These are phyloP conservation scores for Sporothrix inflata DNA, from an alignment of 2,329 filamentous ascomycete species.

Conservation along the genomic window DNA sequence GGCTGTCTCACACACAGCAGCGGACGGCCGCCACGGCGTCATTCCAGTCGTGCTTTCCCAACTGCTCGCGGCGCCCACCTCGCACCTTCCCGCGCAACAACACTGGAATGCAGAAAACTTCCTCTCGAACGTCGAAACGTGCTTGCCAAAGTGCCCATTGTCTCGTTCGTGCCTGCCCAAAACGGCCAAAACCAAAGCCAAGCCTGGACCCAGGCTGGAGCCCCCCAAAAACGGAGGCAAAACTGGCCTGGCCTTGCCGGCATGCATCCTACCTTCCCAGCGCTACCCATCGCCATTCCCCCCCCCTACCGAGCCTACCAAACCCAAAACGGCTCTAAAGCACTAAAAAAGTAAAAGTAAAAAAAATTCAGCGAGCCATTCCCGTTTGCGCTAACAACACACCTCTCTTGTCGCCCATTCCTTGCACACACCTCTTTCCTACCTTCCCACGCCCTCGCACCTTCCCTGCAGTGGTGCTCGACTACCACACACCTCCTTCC, in stretches of 20 bases:
- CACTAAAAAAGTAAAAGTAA: conserved; percentile 5
- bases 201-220: conserved; percentile 1
- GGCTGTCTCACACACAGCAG: conserved; percentile 3
- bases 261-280: conserved; percentile 5
- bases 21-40: not conserved
- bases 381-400: conserved; percentile 32
- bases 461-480: conserved; percentile 10
- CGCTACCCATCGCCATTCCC: not conserved
- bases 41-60: conserved; percentile 20
- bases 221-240: conserved; percentile 19
- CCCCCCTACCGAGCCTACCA: not conserved
- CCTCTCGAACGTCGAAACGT: not conserved
- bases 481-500: conserved; percentile 25
- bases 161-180: not conserved
- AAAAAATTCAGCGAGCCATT: conserved; percentile 19
- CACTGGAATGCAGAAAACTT: not conserved
- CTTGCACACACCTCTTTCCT: conserved; percentile 26
- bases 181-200: conserved; percentile 6
- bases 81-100: conserved; percentile 1
- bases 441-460: conserved; percentile 22
- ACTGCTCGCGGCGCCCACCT: not conserved
- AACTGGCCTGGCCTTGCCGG: not conserved
- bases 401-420: conserved; percentile 17
- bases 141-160: too few species aligned
- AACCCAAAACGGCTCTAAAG: conserved; percentile 15